phyloP scores from a whole-genome alignment of 2,329 filamentous ascomycete species.

The Cylindrodendrum hubeiense region DNA sequence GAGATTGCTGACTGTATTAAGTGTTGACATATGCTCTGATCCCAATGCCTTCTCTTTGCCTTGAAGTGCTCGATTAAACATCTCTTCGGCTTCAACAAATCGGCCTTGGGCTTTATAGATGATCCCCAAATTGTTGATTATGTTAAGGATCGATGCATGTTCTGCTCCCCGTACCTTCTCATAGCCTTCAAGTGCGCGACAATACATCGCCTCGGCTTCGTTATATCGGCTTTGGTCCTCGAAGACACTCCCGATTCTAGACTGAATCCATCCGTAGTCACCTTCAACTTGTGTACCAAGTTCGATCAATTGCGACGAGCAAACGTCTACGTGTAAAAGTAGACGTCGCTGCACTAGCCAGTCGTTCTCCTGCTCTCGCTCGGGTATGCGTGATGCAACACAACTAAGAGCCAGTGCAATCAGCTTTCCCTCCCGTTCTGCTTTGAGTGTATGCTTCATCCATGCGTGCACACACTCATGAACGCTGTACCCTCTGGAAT shows the following conservation, averaged over 20 bases:
- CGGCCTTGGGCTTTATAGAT: conserved; percentile 46
- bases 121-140: conserved; percentile 43
- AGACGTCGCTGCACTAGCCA: conserved; percentile 34
- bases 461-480: conserved; percentile 51
- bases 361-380: conserved; percentile 15
- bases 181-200: conserved; percentile 35
- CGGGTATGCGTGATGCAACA: conserved; percentile 23
- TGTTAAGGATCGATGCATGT: conserved; percentile 36
- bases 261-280: conserved; percentile 2
- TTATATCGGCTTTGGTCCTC: conserved; percentile 34
- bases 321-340: conserved; percentile 34
- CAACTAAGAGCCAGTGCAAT: conserved; percentile 22
- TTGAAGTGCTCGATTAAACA: conserved; percentile 46
- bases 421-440: conserved; percentile 15
- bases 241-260: conserved; percentile 42
- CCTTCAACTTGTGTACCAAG: conserved; percentile 1
- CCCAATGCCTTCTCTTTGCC: conserved; percentile 35
- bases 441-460: conserved; percentile 45
- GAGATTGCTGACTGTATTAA: neutral
- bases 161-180: conserved; percentile 37
- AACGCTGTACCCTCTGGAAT: conserved; percentile 46
- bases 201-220: conserved; percentile 28
- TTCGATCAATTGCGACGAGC: conserved; percentile 7
- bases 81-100: conserved; percentile 42
- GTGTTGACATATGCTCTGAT: neutral